These are phyloP conservation scores for Stenocarpella maydis DNA, from an alignment of 2,329 filamentous ascomycete species.

Conservation along the genomic window DNA sequence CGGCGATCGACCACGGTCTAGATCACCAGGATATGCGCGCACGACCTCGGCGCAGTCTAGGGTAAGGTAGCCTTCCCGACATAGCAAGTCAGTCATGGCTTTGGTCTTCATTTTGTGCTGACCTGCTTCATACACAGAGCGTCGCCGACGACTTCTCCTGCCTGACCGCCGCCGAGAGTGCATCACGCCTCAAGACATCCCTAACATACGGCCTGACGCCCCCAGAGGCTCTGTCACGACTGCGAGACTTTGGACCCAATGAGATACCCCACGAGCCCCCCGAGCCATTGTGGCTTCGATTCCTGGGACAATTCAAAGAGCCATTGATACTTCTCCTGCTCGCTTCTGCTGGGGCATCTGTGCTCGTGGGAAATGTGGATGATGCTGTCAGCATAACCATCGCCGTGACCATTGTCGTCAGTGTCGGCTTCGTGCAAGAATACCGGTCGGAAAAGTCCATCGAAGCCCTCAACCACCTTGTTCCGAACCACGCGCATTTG, in stretches of 20 bases:
- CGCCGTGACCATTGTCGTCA: constrained; percentile 95
- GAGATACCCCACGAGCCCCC: constrained; percentile 94
- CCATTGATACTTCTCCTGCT: constrained; percentile 93
- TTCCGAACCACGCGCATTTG: constrained; percentile 95
- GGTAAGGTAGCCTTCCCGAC: constrained; percentile 54
- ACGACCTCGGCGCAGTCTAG: constrained; percentile 65
- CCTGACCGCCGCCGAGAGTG: constrained; percentile 81
- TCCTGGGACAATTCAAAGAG: constrained; percentile 96
- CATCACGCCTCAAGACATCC: constrained; percentile 81
- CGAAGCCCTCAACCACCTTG: constrained; percentile 90
- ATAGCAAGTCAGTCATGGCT: neutral
- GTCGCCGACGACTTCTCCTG: constrained; percentile 69
- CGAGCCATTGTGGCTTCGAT: constrained; percentile 93
- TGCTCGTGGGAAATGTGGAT: constrained; percentile 91
- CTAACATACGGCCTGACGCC: constrained; percentile 81
- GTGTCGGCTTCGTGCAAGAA: constrained; percentile 95
- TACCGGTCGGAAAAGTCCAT: constrained; percentile 98
- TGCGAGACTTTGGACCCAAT: constrained; percentile 86
- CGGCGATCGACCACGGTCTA: constrained; percentile 46
- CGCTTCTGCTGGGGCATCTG: constrained; percentile 85
- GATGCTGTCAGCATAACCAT: constrained; percentile 96
- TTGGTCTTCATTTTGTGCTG: neutral
- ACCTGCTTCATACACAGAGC: constrained; percentile 47
- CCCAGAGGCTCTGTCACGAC: constrained; percentile 79
- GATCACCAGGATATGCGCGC: constrained; percentile 50